phyloP scores from a whole-genome alignment of 2,329 filamentous ascomycete genomes.

The Ophiostoma fasciatum region DNA sequence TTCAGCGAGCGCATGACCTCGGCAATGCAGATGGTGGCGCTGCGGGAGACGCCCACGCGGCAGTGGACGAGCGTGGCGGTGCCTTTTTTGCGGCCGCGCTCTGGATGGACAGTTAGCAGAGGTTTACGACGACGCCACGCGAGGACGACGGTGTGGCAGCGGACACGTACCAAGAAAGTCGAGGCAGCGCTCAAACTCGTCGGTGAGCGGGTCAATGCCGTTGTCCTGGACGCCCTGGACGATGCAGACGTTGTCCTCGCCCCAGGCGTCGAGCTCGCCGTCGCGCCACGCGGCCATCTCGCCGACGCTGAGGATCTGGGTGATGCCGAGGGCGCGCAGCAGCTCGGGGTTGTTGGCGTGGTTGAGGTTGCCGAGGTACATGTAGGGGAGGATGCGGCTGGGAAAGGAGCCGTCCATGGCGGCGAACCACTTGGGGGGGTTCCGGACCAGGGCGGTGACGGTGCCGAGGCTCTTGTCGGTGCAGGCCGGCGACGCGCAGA shows the following conservation, averaged over 20 bases:
- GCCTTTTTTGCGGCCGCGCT: slow-evolving; percentile 59
- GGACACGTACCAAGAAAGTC: slow-evolving; percentile 69
- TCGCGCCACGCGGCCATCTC: slow-evolving; percentile 74
- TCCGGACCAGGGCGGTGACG: slow-evolving; percentile 34
- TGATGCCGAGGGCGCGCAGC: slow-evolving; percentile 65
- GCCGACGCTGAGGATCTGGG: slow-evolving; percentile 79
- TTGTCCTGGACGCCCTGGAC: slow-evolving; percentile 90
- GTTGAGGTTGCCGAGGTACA: slow-evolving; percentile 87
- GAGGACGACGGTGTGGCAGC: background rate
- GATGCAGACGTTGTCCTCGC: slow-evolving; percentile 60
- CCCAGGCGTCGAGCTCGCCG: slow-evolving; percentile 57
- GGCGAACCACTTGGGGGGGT: slow-evolving; percentile 66
- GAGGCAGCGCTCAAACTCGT: slow-evolving; percentile 73
- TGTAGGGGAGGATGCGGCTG: slow-evolving; percentile 76
- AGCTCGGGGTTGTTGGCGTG: slow-evolving; percentile 91
- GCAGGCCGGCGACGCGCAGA: slow-evolving; percentile 51
- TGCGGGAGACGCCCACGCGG: slow-evolving; percentile 86
- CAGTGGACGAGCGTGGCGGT: slow-evolving; percentile 90
- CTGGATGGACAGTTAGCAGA: slow-evolving; percentile 28
- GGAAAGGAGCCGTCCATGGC: slow-evolving; percentile 82
- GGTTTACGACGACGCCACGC: too few relatives aligned
- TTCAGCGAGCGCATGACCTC: slow-evolving; percentile 79
- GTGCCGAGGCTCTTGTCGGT: slow-evolving; percentile 35
- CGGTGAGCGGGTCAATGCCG: slow-evolving; percentile 79
- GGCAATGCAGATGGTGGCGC: slow-evolving; percentile 96